Conservation (phyloP, 768 basidiomycete species). For the Tubosaeta sp. region DNA sequence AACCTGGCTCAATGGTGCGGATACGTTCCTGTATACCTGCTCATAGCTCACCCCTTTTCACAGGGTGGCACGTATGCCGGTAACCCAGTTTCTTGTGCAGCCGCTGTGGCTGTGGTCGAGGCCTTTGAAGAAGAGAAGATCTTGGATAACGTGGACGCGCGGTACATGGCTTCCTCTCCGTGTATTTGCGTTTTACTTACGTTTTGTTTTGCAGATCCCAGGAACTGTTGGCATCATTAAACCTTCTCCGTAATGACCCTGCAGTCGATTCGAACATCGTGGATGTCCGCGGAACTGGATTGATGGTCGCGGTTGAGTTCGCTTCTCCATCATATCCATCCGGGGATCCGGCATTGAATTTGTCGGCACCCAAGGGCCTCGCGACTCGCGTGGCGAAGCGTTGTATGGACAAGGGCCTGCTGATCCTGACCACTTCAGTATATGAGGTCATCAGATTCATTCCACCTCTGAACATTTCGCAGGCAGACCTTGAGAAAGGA, state of each 20-base stretch:
- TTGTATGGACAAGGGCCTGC: constrained; percentile 82
- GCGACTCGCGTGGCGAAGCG: constrained; percentile 68
- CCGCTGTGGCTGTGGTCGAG: constrained; percentile 77
- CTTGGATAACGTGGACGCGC: constrained; percentile 69
- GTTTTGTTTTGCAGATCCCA: constrained; percentile 44
- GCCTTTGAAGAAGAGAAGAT: constrained; percentile 78
- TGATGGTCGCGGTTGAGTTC: constrained; percentile 88
- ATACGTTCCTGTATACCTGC: neutral
- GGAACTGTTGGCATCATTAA: constrained; percentile 64
- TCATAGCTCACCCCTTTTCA: constrained; percentile 8
- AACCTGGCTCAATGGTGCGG: constrained; percentile 73
- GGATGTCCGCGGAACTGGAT: constrained; percentile 83
- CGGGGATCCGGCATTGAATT: constrained; percentile 41
- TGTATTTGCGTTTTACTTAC: constrained; percentile 1
- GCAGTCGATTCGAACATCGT: constrained; percentile 56
- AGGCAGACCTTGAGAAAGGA: constrained; percentile 71
- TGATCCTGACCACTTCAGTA: constrained; percentile 85
- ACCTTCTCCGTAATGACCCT: constrained; percentile 52
- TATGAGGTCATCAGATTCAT: constrained; percentile 92
- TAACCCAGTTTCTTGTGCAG: constrained; percentile 89
- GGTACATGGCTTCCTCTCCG: constrained; percentile 39
- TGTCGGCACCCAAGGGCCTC: constrained; percentile 45
- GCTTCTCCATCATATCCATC: constrained; percentile 55
- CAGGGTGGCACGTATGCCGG: constrained; percentile 90
- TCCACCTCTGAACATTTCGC: constrained; percentile 78